Percentiles rank a stretch among this genome's conserved stretches.
These are phyloP conservation scores for Epichloe coenophiala DNA, from an alignment of 2,329 filamentous ascomycete genomes.

Conservation along the genomic window DNA sequence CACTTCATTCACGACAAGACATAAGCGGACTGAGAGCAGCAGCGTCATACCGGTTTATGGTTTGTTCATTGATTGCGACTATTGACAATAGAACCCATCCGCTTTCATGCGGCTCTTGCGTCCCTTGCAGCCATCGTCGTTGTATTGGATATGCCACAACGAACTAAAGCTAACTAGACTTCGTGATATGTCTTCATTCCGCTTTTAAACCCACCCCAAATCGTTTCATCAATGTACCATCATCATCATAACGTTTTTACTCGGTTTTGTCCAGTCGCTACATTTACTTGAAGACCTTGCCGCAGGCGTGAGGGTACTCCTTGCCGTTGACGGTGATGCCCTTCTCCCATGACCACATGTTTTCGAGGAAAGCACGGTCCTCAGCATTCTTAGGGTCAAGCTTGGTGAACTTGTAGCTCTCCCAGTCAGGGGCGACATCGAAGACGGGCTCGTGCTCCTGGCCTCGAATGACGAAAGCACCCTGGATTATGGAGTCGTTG, in stretches of 20 bases:
- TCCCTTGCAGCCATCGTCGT: neutral
- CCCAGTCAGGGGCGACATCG: constrained; percentile 91
- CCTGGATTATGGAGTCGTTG: constrained; percentile 83
- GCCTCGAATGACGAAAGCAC: constrained; percentile 90
- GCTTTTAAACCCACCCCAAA: constrained; percentile 6
- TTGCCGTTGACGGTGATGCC: constrained; percentile 69
- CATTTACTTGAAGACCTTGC: constrained; percentile 97
- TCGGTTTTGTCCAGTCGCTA: neutral
- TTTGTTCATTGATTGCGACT: neutral
- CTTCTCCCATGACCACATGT: constrained; percentile 88
- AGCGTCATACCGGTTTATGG: too few relatives aligned
- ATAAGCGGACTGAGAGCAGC: too few relatives aligned
- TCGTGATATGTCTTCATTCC: constrained; percentile 11
- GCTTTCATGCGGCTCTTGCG: neutral
- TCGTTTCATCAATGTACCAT: constrained; percentile 19
- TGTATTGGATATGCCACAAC: neutral
- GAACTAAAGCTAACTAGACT: neutral
- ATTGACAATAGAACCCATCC: neutral
- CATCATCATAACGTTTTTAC: constrained; percentile 12
- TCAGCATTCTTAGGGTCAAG: constrained; percentile 78
- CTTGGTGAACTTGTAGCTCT: constrained; percentile 95
- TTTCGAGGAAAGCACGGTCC: constrained; percentile 74
- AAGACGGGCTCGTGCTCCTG: constrained; percentile 78
- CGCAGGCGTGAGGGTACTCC: constrained; percentile 75
- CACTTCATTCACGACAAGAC: too few relatives aligned